These are phyloP conservation scores for Begonia peltatifolia DNA, from an alignment of 306 rosid genomes.

Conservation along the genomic window DNA sequence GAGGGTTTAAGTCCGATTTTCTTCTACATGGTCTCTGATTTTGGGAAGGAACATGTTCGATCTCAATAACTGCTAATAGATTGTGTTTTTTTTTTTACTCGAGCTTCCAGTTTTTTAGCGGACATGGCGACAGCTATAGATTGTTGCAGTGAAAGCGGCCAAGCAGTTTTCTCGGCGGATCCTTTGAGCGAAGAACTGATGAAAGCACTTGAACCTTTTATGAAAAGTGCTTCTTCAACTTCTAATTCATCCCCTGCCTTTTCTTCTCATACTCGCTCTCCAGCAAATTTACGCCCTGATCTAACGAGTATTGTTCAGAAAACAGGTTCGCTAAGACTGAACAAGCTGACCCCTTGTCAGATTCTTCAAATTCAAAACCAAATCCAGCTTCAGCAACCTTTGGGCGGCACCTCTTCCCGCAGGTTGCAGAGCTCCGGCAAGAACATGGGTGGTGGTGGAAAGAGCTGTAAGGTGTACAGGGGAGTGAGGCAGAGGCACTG, in stretches of 20 bases:
- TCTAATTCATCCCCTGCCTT: constrained; percentile 2
- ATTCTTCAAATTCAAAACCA: constrained; percentile 74
- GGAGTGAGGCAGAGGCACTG: constrained; percentile 92
- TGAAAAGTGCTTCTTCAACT: constrained; percentile 29
- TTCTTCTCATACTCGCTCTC: constrained; percentile 8
- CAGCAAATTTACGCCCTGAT: constrained; percentile 13
- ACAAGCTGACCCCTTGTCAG: constrained; percentile 63
- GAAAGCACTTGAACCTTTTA: constrained; percentile 65
- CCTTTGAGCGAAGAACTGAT: constrained; percentile 49
- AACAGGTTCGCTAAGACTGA: constrained; percentile 41
- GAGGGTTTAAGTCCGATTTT: too few species aligned
- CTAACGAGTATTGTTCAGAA: constrained; percentile 19
- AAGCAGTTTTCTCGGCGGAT: constrained; percentile 27
- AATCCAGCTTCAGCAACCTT: constrained; percentile 20
- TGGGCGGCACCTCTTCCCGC: background rate
- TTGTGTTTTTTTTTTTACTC: too few species aligned
- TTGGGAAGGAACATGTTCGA: too few species aligned
- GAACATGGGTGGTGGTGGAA: constrained; percentile 22
- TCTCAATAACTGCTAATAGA: too few species aligned
- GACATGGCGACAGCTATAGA: background rate
- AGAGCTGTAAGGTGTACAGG: constrained; percentile 51
- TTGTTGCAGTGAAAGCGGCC: background rate
- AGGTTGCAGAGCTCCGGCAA: constrained; percentile 46
- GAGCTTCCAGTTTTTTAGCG: background rate
- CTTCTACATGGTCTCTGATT: too few species aligned